phyloP scores from a whole-genome alignment of 2,329 filamentous ascomycete genomes.

The Neofusicoccum cordaticola region DNA sequence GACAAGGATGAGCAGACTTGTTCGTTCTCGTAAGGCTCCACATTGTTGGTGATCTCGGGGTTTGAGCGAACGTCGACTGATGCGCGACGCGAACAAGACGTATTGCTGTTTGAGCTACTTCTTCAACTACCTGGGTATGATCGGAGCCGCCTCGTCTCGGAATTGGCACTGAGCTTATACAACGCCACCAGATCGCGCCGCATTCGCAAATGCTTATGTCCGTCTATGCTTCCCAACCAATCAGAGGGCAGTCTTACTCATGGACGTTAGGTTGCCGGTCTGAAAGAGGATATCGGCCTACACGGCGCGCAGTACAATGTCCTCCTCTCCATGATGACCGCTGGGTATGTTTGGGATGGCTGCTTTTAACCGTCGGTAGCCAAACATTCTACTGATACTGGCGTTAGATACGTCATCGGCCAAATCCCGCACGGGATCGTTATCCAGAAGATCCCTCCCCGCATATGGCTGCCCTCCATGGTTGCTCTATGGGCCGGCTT shows the following conservation, averaged over 20 bases:
- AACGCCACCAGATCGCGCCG: conserved; percentile 22
- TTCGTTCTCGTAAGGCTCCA: conserved; percentile 25
- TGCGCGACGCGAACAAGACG: conserved; percentile 18
- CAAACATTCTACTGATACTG: background rate
- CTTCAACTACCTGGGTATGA: conserved; percentile 31
- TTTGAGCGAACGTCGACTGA: background rate
- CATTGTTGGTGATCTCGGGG: background rate
- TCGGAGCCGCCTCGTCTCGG: background rate
- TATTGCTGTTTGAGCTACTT: conserved; percentile 33
- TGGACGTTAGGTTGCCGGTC: conserved; percentile 24
- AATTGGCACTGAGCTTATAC: conserved; percentile 1
- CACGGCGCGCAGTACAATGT: conserved; percentile 30
- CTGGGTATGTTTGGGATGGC: conserved; percentile 21
- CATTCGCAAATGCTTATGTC: conserved; percentile 32
- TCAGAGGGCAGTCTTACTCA: background rate
- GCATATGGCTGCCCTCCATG: conserved; percentile 31
- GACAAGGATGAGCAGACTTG: conserved; percentile 21
- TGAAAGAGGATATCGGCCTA: conserved; percentile 27
- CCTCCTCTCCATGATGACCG: conserved; percentile 29
- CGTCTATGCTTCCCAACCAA: background rate
- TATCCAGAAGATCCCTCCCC: conserved; percentile 28
- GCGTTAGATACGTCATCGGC: conserved; percentile 23
- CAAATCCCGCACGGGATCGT: conserved; percentile 31
- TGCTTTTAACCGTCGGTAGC: too few relatives aligned
- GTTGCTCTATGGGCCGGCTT: conserved; percentile 29